A percentile compares a stretch with the other conserved stretches of the same genome.
Conservation (phyloP, 1,284 basidiomycete genomes). For the Trametes versicolor region DNA sequence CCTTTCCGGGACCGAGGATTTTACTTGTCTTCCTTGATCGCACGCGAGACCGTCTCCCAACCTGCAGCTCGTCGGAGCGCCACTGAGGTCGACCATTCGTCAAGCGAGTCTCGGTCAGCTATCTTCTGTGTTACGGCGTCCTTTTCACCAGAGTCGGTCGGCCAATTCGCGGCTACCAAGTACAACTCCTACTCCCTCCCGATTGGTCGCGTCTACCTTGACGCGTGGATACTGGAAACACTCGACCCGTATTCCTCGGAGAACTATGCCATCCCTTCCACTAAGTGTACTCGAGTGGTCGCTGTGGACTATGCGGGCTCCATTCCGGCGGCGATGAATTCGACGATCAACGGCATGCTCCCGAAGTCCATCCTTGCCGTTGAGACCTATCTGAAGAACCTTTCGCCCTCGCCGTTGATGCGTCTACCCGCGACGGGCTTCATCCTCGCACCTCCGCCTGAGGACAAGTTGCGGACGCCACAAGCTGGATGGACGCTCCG, state of each 20-base stretch:
- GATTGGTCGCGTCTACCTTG: constrained; percentile 86
- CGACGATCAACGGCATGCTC: constrained; percentile 84
- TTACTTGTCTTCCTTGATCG: constrained; percentile 81
- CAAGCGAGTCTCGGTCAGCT: constrained; percentile 52
- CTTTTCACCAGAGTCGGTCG: constrained; percentile 71
- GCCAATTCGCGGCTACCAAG: constrained; percentile 68
- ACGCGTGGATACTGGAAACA: constrained; percentile 98
- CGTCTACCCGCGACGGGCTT: constrained; percentile 72
- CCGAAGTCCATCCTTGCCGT: constrained; percentile 76
- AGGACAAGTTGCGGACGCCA: constrained; percentile 48
- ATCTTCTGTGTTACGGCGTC: constrained; percentile 84
- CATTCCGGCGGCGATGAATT: constrained; percentile 88
- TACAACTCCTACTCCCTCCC: constrained; percentile 85
- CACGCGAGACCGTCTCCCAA: constrained; percentile 60
- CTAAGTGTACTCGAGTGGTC: constrained; percentile 88
- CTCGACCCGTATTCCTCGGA: constrained; percentile 97
- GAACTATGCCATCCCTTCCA: constrained; percentile 95
- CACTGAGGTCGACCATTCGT: constrained; percentile 42
- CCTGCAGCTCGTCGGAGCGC: constrained; percentile 40
- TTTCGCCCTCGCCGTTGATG: constrained; percentile 69
- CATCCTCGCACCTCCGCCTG: constrained; percentile 61
- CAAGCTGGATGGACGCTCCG: constrained; percentile 63
- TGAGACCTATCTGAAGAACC: constrained; percentile 74
- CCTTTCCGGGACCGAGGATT: constrained; percentile 94
- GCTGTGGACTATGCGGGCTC: constrained; percentile 92